phyloP scores from a whole-genome alignment of 306 rosid species.

The Cicer chorassanicum region DNA sequence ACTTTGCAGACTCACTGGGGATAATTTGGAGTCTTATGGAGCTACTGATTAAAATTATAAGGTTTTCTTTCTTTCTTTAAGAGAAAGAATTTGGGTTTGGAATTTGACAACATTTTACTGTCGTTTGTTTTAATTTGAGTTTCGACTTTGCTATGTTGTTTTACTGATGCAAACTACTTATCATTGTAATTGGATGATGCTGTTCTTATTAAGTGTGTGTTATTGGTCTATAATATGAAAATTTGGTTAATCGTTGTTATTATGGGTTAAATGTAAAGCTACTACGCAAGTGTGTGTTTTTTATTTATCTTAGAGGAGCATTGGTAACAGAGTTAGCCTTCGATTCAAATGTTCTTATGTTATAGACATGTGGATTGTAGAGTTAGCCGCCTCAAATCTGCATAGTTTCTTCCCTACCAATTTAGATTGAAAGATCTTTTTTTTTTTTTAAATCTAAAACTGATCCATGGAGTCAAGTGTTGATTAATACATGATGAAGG shows the following conservation, averaged over 20 bases:
- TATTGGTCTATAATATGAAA: not conserved
- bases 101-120: not conserved
- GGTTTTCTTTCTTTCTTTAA: not conserved
- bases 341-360: not conserved
- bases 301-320: not conserved
- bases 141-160: not conserved
- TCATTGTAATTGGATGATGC: not conserved
- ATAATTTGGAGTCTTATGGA: constrained; percentile 65
- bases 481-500: not conserved
- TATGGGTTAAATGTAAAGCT: not conserved
- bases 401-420: not conserved
- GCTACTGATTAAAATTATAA: constrained; percentile 25
- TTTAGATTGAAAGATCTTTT: not conserved
- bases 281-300: not conserved
- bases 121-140: constrained; percentile 11
- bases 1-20: constrained; percentile 82
- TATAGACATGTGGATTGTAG: not conserved
- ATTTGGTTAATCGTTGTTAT: not conserved
- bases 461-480: no score
- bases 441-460: no score
- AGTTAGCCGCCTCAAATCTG: not conserved
- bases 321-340: not conserved
- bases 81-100: constrained; percentile 1
- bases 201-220: not conserved
- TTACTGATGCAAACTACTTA: not conserved